These are phyloP conservation scores for Mucor piriformis DNA, from an alignment of 371 early-diverging fungal species.

Conservation along the genomic window DNA sequence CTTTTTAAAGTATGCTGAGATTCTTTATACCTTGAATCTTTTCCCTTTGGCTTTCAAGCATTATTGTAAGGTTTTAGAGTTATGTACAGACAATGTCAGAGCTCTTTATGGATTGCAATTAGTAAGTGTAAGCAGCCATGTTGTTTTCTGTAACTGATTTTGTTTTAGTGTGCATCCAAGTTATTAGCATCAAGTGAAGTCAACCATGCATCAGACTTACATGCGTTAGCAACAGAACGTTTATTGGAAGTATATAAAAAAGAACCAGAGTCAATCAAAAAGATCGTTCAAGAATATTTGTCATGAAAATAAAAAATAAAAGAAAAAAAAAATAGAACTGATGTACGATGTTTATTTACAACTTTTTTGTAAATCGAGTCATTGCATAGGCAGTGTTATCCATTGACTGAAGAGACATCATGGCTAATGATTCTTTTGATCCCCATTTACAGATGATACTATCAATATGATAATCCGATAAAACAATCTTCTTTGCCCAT, in stretches of 20 bases:
- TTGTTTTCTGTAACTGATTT: not conserved
- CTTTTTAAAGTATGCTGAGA: slow-evolving; percentile 88
- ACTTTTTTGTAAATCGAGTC: not conserved
- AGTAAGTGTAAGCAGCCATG: slow-evolving; percentile 47
- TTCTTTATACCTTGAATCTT: slow-evolving; percentile 70
- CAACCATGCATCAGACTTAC: slow-evolving; percentile 54
- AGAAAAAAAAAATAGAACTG: not conserved
- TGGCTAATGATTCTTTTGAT: slow-evolving; percentile 26
- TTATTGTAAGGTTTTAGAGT: slow-evolving; percentile 75
- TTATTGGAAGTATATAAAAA: slow-evolving; percentile 46
- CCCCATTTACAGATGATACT: slow-evolving; percentile 38
- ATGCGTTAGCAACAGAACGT: slow-evolving; percentile 70
- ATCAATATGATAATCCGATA: slow-evolving; percentile 24
- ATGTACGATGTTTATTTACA: not conserved
- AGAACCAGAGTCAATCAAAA: slow-evolving; percentile 20
- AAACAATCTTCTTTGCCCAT: slow-evolving; percentile 44
- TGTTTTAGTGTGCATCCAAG: slow-evolving; percentile 41
- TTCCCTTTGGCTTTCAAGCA: slow-evolving; percentile 69
- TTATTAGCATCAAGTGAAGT: slow-evolving; percentile 39
- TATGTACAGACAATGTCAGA: slow-evolving; percentile 73
- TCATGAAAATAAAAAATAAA: slow-evolving; percentile 4
- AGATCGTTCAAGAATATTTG: slow-evolving; percentile 38
- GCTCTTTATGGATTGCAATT: slow-evolving; percentile 78
- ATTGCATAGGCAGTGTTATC: not conserved
- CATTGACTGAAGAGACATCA: slow-evolving; percentile 23